These are phyloP conservation scores for Sugiyamaella americana DNA, from an alignment of 805 yeast genomes.

Conservation along the genomic window DNA sequence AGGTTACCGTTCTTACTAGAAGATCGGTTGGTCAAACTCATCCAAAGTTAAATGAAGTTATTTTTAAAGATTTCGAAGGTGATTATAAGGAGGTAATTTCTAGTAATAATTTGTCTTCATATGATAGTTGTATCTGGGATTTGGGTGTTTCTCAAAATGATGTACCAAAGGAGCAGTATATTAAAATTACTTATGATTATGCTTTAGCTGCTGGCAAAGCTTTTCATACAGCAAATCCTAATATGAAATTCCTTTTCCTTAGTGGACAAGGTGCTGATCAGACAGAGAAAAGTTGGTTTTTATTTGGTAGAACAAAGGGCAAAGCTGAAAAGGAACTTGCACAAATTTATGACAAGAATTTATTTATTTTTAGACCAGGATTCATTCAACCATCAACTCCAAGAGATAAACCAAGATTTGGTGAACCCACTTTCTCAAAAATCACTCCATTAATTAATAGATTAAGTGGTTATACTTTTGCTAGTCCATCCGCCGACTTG, in stretches of 20 bases:
- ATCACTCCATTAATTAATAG: constrained; percentile 3
- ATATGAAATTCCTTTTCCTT: constrained; percentile 9
- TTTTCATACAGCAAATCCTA: constrained; percentile 5
- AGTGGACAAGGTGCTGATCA: constrained; percentile 12
- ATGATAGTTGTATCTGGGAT: constrained; percentile 10
- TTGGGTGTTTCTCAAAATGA: constrained; percentile 9
- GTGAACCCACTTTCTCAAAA: constrained; percentile 1
- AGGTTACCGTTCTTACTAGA: constrained; percentile 9
- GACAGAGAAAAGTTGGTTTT: constrained; percentile 3
- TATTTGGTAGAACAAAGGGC: constrained; percentile 8
- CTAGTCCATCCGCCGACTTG: constrained; percentile 4
- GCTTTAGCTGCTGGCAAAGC: constrained; percentile 7
- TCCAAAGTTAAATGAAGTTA: constrained; percentile 9
- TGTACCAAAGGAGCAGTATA: constrained; percentile 4
- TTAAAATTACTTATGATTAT: constrained; percentile 10
- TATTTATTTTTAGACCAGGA: constrained; percentile 8
- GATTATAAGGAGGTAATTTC: not conserved
- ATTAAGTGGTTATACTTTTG: not conserved
- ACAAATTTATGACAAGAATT: constrained; percentile 1
- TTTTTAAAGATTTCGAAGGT: constrained; percentile 2
- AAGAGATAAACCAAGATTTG: not conserved
- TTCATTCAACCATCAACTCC: constrained; percentile 7
- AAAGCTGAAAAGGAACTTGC: constrained; percentile 4
- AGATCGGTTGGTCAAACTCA: constrained; percentile 3
- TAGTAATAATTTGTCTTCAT: not conserved